phyloP scores from a whole-genome alignment of 1,284 basidiomycete species.

The Apiotrichum brassicae region DNA sequence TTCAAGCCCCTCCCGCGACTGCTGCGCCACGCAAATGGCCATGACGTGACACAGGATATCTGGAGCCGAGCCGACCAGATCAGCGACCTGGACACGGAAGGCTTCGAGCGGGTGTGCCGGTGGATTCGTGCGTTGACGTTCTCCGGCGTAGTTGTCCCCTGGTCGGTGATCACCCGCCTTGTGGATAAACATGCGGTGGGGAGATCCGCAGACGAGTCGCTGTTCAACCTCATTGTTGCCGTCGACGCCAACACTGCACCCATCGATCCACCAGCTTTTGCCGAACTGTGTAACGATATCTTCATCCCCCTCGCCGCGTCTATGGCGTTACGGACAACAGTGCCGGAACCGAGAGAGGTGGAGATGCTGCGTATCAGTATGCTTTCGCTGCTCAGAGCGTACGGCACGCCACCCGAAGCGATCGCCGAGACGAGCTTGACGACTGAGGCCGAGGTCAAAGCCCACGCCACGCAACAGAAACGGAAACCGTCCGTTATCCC shows the following conservation, averaged over 20 bases:
- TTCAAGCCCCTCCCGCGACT: slow-evolving; percentile 55
- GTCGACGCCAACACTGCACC: slow-evolving; percentile 24
- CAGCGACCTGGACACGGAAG: slow-evolving; percentile 50
- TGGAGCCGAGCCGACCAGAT: slow-evolving; percentile 54
- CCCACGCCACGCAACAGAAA: not conserved
- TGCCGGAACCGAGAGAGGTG: not conserved
- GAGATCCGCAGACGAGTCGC: slow-evolving; percentile 11
- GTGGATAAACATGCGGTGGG: slow-evolving; percentile 14
- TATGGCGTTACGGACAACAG: not conserved
- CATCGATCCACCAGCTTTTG: slow-evolving; percentile 21
- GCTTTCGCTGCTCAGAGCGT: slow-evolving; percentile 22
- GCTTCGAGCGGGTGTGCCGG: slow-evolving; percentile 53
- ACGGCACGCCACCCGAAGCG: slow-evolving; percentile 21
- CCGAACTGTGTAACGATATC: slow-evolving; percentile 21
- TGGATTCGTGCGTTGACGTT: slow-evolving; percentile 62
- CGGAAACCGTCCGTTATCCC: not conserved
- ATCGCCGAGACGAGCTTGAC: slow-evolving; percentile 16
- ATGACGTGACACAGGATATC: slow-evolving; percentile 51
- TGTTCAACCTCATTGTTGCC: slow-evolving; percentile 29
- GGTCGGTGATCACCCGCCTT: slow-evolving; percentile 19
- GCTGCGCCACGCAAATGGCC: slow-evolving; percentile 45
- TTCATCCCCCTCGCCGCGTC: slow-evolving; percentile 13
- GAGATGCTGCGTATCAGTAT: slow-evolving; percentile 11
- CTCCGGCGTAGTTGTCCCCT: slow-evolving; percentile 63
- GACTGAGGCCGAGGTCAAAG: not conserved